Evolutionary conservation across 2,329 filamentous ascomycete species (phyloP), one percentile per base, ranked within the genome.

Genomic region (Pseudocercospora fijiensis): DNA sequence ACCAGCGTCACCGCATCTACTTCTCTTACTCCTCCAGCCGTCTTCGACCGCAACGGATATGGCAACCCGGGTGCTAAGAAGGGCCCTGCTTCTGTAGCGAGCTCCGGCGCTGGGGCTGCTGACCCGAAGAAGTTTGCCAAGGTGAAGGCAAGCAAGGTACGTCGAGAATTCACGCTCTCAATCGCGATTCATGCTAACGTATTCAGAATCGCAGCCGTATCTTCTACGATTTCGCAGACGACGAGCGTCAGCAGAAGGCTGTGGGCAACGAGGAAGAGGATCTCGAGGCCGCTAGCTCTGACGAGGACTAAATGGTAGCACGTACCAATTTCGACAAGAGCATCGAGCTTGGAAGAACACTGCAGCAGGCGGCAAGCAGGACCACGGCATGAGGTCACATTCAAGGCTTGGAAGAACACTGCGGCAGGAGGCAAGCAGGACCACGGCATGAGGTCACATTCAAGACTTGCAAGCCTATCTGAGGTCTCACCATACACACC

Each of bases 11-110:
- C 41, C 1, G 27, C 26, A 20, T 61, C 65, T 3, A 2, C 28
- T 28, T 11, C 27, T 18, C 26, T 16, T 3, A 16, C 24, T 16
- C 30, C 28, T 1, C 18, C 57, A n/a, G 11, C 43, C 20, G 43
- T 27, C 33, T 64, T 64, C 52, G 30, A 64, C 26, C n/a, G 2
- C 8, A 64, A 60, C 20, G 58, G 51, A 26, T 64, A 64, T 45
- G 37, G 57, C 20, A 60, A 28, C 13, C 43, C 57, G 22, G 33
- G 4, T n/a, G 20, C 33, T 10, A 58, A 49, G 27, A 33, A 37
- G 53, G 8, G 20, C 37, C 41, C 33, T 13, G 41, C 20, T 18
- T 58, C 60, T 26, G n/a, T 18, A 7, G 11, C 45, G 27, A 49
- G 49, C 16, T 56, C 30, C 8, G 18, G 26, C 18, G 53, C 27